Base-by-base conservation (phyloP, 2,329 filamentous ascomycete genomes). In the Neophaeococcomyces aloes region DNA sequence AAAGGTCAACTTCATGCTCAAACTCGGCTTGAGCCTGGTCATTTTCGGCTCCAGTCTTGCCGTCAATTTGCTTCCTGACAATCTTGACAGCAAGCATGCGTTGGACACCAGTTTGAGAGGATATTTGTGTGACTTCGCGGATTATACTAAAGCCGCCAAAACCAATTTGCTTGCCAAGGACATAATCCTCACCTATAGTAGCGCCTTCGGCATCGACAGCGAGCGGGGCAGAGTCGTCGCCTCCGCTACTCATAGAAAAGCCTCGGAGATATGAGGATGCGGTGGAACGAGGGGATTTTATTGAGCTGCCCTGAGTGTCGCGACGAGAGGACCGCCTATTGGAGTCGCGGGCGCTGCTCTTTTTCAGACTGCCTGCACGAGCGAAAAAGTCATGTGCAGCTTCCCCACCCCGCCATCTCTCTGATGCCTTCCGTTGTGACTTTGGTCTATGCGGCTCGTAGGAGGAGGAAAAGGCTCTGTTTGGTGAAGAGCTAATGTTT, bases 151-250 rank as follows among this genome's bases (percentile, higher is more conserved):
- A 82, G 3, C 79, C 79, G 19, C 79, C 79, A 49, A 68, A 75
- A 2, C 76, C 79, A 47, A 83, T 76, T 47, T 77, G 72, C 51
- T 78, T 77, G 37, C 79, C 79, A 40, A 83, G 74, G 25, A 83
- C 75, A 58, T 81, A 83, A 49, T 79, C 75, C 41, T 72, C 70
- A 32, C 77, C 78, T 36, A 83, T 74, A 47, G 78, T 73, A 57
- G 82, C 78, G 2, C 79, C 79, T 63, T 82, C 78, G 38, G 79
- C 76, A 55, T 83, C 79, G 10, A 76, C 77, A 47, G 78, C 68
- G 50, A 56, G 63, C 41, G 56, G 64, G 10, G 14, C 29, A 54
- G 57, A 57, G 45, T 62, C 66, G 42, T 56, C 68, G 42, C 47
- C 57, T 44, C 38, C 59, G 39, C 62, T 66, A 63, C 70, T 77